Base-by-base conservation (phyloP, 495 filamentous ascomycete species). In the Letharia columbiana region DNA sequence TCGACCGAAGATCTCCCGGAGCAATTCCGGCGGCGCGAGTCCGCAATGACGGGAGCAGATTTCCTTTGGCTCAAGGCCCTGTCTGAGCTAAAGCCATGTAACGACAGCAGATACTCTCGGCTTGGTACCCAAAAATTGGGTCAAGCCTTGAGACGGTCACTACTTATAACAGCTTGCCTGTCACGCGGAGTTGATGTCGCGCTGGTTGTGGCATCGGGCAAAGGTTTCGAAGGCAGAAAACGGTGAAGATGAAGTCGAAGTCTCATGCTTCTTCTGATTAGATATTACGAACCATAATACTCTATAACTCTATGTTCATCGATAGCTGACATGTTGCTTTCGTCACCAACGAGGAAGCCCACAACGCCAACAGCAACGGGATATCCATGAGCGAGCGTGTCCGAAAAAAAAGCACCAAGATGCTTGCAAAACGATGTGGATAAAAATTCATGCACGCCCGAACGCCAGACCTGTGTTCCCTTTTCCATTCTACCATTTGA, bases 401-500 rank as follows among this genome's bases (percentile, higher is more conserved):
- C 54, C 54, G 54, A 57, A 57, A 33, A 57, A 35, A 64, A 18
- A 13, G 41, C 62, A 52, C 42, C 62, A 42, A 37, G 1, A 13
- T 23, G 60, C n/a, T 35, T 50, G 20, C 42, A 56, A 47, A 23
- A 56, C n/a, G 65, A 28, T 33, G 61, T 44, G 9, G 42, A 15
- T 8, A 5, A 60, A 54, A 64, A 61, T 17, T 2, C 23, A 33
- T 39, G 41, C 10, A 2, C 4, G 18, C 28, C 13, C 13, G 5
- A 23, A 49, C 61, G 35, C 42, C 54, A 58, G 56, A 41, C 31
- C 17, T 20, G 0, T 57, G 12, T 20, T 35, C 7, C 52, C 13
- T 17, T 49, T 20, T 17, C n/a, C 45, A 20, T 61, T 52, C 39
- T 77, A 87, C 81, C 81, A 88, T 33, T 84, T 86, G 71, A 87